A percentile compares a stretch with the other conserved stretches of the same genome.
phyloP scores from a whole-genome alignment of 2,329 filamentous ascomycete genomes.

The Penicillium concentricum region DNA sequence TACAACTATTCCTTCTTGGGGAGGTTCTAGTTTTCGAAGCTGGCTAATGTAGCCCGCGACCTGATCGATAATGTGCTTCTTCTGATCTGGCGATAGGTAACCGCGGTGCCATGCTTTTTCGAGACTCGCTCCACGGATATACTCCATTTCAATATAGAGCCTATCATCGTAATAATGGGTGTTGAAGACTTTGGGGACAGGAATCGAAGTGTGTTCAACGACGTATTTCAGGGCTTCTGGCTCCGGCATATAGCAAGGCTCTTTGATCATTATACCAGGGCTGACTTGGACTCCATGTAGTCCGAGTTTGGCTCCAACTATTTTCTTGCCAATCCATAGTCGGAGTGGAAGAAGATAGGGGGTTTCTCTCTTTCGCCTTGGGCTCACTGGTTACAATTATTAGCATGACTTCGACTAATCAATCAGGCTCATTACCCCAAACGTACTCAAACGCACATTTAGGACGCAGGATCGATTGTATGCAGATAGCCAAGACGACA shows the following conservation, averaged over 20 bases:
- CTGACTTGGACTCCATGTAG: not conserved
- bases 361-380: not conserved
- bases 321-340: not conserved
- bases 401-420: too few relatives aligned
- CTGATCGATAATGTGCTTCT: not conserved
- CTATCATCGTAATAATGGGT: not conserved
- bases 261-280: slow-evolving; percentile 1
- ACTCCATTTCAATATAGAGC: slow-evolving; percentile 1
- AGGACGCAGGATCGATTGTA: too few relatives aligned
- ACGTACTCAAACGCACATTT: too few relatives aligned
- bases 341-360: not conserved
- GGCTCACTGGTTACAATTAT: too few relatives aligned
- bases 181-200: not conserved
- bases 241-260: not conserved
- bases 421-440: too few relatives aligned
- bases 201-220: not conserved
- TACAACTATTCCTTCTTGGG: not conserved
- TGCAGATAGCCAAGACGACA: too few relatives aligned
- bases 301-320: not conserved
- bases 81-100: not conserved
- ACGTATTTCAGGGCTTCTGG: slow-evolving; percentile 1
- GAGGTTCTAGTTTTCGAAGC: not conserved
- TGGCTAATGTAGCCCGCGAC: not conserved
- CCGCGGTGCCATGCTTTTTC: not conserved
- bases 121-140: not conserved